Conservation (phyloP, 2,329 filamentous ascomycete species). For the Aspergillus sp. region DNA sequence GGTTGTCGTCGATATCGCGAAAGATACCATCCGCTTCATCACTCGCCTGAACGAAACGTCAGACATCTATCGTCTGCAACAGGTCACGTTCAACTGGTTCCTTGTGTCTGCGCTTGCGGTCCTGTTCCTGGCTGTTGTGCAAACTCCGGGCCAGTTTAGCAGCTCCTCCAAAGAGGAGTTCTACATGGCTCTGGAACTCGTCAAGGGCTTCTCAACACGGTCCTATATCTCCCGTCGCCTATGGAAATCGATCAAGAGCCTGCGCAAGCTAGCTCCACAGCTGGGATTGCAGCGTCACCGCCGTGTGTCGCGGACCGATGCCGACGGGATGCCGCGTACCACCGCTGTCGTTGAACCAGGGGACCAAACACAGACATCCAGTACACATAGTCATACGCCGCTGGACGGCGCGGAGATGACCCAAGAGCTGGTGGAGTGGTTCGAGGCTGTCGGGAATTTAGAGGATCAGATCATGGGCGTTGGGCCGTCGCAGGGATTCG, state of each 20-base stretch:
- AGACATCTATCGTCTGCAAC: constrained; percentile 61
- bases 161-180: constrained; percentile 60
- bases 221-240: constrained; percentile 61
- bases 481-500: constrained; percentile 20
- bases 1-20: constrained; percentile 62
- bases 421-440: constrained; percentile 59
- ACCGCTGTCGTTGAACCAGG: background rate
- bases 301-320: constrained; percentile 6
- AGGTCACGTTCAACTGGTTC: constrained; percentile 66
- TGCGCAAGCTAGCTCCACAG: constrained; percentile 61
- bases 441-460: constrained; percentile 60
- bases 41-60: constrained; percentile 60
- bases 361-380: constrained; percentile 30
- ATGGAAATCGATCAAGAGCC: constrained; percentile 61
- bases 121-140: constrained; percentile 62
- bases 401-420: constrained; percentile 57
- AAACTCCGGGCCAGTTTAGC: constrained; percentile 60
- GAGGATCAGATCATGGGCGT: constrained; percentile 40
- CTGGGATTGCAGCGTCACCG: constrained; percentile 49
- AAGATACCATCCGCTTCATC: constrained; percentile 62
- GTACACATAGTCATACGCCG: constrained; percentile 45
- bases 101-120: constrained; percentile 62
- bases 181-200: constrained; percentile 63
- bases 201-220: constrained; percentile 59
- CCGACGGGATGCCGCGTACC: background rate